Base-by-base conservation (phyloP, 192 early-diverging fungal species). In the Dissophora globulifera region DNA sequence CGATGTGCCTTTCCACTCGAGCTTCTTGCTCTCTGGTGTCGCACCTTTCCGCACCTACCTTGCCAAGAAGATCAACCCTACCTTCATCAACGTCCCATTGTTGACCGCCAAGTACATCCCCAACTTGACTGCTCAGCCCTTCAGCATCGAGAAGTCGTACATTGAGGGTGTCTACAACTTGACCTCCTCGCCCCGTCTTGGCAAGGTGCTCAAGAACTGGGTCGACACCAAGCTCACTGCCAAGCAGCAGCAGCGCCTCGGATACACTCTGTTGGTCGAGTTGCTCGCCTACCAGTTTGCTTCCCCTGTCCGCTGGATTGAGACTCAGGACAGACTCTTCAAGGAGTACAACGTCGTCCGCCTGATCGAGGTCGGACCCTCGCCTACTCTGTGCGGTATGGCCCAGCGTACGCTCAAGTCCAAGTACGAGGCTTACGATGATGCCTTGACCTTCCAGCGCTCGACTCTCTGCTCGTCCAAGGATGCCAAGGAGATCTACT, bases 1-100 rank as follows among this genome's bases (percentile, higher is more conserved):
- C 58, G 96, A 98, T 76, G 93, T 98, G 54, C 96, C 96, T 26
- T 98, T 97, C 93, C 96, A 98, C 86, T 97, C 95, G 7, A 89
- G 86, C 72, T 95, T 95, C 92, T 86, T 98, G 75, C 79, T 93
- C 46, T 93, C 89, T 57, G 96, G 96, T 79, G 93, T 98, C 57
- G 84, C 88, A 22, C 94, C 96, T 41, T 98, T 98, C 93, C 91
- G 95, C 54, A 87, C 87, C 42, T 91, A 95, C 71, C 78, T 97
- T 38, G 85, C 85, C 65, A 92, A 91, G 79, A 94, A 94, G 81
- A 84, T 97, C 64, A 91, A 93, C 62, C 85, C 92, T 46, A 84
- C 89, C 47, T 88, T 90, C 79, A 85, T 98, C 71, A 90, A 96
- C 81, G 93, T 95, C 38, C 79, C 81, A 61, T 84, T 91, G 49